Evolutionary conservation across 352 stramenopile genomes (phyloP).

Genomic region (Globisporangium abappressorium): DNA sequence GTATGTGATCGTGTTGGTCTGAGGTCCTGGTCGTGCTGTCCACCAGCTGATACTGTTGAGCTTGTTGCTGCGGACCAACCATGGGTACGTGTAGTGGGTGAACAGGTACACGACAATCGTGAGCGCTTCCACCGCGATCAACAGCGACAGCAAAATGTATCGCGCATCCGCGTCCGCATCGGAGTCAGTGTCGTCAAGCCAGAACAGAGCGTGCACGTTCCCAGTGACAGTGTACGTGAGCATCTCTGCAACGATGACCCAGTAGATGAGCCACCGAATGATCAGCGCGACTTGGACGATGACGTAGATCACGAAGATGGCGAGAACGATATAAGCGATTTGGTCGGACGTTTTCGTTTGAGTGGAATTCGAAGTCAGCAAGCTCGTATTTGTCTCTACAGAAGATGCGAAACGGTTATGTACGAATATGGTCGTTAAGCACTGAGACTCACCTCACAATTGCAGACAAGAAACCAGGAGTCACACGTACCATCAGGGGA

Average conservation of each 20-base stretch:
- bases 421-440: not conserved
- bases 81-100: constrained; percentile 66
- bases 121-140: constrained; percentile 40
- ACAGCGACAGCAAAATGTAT: constrained; percentile 22
- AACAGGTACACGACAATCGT: constrained; percentile 58
- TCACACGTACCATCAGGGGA: constrained; percentile 11
- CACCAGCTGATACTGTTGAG: constrained; percentile 45
- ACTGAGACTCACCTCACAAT: not conserved
- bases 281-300: constrained; percentile 70
- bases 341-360: constrained; percentile 32
- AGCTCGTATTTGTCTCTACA: not conserved
- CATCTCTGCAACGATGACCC: constrained; percentile 64
- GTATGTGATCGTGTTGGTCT: constrained; percentile 53
- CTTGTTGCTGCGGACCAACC: constrained; percentile 46
- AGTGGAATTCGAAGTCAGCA: constrained; percentile 8
- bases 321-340: constrained; percentile 47
- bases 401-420: too few species aligned
- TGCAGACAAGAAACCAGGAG: not conserved
- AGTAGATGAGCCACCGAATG: constrained; percentile 85
- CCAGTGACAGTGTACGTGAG: constrained; percentile 48
- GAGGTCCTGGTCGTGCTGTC: constrained; percentile 36
- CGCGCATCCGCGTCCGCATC: constrained; percentile 27
- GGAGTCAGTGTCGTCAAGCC: constrained; percentile 32
- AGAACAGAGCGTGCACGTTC: constrained; percentile 51
- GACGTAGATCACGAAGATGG: constrained; percentile 55